Evolutionary conservation across 768 basidiomycete species (phyloP), one percentile per base, ranked within the genome.

Genomic region (Lactifluus subvellereus): DNA sequence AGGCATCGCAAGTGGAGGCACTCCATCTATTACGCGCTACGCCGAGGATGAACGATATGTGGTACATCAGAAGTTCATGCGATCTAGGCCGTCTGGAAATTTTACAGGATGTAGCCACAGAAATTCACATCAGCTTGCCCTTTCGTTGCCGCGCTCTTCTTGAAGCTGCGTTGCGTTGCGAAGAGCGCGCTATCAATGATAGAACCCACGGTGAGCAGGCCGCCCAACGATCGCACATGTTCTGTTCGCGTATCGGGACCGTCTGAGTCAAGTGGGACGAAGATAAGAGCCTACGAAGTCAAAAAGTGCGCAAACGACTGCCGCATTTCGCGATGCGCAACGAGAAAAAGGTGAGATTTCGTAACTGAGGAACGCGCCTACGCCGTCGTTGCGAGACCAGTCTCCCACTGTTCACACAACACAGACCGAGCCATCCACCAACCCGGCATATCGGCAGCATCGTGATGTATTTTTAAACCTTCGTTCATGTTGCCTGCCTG

Each of bases 141-240:
- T 33, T 66, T 62, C 20, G 35, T 20, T 27, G 22, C 72, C 16
- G 71, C 71, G 16, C 77, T 77, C 75, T 87, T 89, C 75, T 89
- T 91, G 65, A 98, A 71, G 53, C 80, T 82, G 65, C 85, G 84
- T 56, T 84, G 81, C 38, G 94, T 88, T 14, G 88, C 89, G 72
- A 96, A 98, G 61, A 97, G 81, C 55, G 91, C 77, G 64, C 89
- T 84, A 74, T 98, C 97, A 56, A 98, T 67, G 14, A 99, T 76
- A 0, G 90, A 88, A 18, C 94, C 95, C 20, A 99, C 88, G 5
- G 97, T 99, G 65, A 99, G 77, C 4, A 98, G 94, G 68, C 97
- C 97, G 68, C 97, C 97, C 33, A 99, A 99, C 88, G 70, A 99
- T 98, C 2, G 97, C 97, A 72, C 94, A 97, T 30, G 94, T 95